phyloP scores from a whole-genome alignment of 257 asterid species.

The Salvia hispanica region DNA sequence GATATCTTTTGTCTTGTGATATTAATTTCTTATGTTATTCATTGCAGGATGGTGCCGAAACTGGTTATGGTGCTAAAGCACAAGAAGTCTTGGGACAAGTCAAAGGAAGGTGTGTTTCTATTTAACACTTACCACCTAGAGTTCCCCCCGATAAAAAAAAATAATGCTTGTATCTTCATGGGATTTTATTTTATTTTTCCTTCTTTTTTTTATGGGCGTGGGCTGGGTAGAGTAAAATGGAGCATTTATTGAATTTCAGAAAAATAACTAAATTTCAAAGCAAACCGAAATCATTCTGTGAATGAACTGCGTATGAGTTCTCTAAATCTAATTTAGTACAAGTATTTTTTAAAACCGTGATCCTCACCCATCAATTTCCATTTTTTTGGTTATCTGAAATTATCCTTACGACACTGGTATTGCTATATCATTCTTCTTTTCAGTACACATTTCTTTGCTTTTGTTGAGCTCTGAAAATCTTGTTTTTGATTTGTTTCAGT shows the following conservation, averaged over 20 bases:
- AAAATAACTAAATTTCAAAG: background rate
- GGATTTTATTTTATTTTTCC: background rate
- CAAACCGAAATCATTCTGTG: background rate
- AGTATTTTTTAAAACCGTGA: background rate
- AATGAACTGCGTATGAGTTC: background rate
- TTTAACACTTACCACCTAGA: background rate
- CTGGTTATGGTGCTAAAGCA: constrained; percentile 97
- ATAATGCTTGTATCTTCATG: background rate
- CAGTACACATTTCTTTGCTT: background rate
- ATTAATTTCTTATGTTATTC: constrained; percentile 12
- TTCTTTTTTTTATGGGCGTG: too few relatives aligned
- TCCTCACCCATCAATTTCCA: background rate
- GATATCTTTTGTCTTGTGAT: background rate
- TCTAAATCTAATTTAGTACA: background rate
- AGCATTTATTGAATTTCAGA: too few relatives aligned
- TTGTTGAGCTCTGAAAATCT: constrained; percentile 5
- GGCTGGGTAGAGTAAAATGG: too few relatives aligned
- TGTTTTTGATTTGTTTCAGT: too few relatives aligned
- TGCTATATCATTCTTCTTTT: background rate
- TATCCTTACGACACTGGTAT: background rate
- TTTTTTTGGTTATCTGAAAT: background rate
- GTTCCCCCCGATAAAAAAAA: background rate
- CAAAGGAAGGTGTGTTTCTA: constrained; percentile 74
- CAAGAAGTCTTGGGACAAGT: constrained; percentile 96
- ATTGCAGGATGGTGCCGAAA: constrained; percentile 87